Evolutionary conservation across 2,329 filamentous ascomycete species (phyloP).

Genomic region (Claviceps sp.): DNA sequence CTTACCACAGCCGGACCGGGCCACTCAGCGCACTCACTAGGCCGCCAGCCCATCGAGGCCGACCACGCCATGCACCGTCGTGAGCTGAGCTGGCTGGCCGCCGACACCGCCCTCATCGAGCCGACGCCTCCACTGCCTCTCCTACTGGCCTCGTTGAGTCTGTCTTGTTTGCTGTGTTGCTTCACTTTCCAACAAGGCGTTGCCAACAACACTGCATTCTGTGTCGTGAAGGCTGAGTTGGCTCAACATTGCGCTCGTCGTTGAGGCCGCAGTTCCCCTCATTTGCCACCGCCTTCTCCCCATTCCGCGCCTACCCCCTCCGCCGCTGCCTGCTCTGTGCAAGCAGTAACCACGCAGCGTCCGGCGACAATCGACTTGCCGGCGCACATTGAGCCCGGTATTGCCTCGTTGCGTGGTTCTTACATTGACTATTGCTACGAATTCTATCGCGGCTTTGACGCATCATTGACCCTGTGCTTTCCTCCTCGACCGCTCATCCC

Average conservation of each 20-base stretch:
- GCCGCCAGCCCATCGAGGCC: no score
- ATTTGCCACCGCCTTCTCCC: not conserved
- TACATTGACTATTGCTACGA: not conserved
- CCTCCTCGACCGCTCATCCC: no score
- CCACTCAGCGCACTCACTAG: no score
- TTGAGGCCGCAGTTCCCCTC: not conserved
- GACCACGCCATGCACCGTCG: not conserved
- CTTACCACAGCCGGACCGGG: no score
- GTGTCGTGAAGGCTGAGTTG: not conserved
- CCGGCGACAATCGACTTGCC: not conserved
- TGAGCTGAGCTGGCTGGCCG: not conserved
- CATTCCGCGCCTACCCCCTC: not conserved
- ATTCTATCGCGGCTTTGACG: not conserved
- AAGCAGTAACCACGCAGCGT: not conserved
- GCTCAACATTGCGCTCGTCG: not conserved
- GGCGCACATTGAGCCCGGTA: slow-evolving; percentile 1
- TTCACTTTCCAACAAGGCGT: not conserved
- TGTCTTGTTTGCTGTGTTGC: not conserved
- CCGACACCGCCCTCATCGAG: not conserved
- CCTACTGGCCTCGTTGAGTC: not conserved
- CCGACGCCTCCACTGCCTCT: not conserved
- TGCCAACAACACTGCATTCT: not conserved
- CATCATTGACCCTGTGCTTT: no score
- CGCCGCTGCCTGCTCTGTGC: not conserved
- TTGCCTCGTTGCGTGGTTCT: not conserved